Percentiles rank a stretch among this genome's conserved stretches.
These are phyloP conservation scores for Aspergillus avenaceus DNA, from an alignment of 495 filamentous ascomycete species.

Conservation along the genomic window DNA sequence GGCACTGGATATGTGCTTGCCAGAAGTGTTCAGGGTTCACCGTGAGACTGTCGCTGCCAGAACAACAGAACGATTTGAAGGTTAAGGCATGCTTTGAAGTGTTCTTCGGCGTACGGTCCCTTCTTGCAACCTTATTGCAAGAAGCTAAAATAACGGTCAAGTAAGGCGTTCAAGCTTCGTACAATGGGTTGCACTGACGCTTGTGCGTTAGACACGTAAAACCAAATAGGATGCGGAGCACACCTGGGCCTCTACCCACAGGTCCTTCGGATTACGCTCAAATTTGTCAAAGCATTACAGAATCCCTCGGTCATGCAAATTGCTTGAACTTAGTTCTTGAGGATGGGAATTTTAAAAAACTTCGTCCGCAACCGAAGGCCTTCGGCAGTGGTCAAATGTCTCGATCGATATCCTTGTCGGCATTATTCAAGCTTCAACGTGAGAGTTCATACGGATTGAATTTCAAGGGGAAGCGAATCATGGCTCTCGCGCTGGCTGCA, in stretches of 20 bases:
- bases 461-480: conserved; percentile 26
- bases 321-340: conserved; percentile 23
- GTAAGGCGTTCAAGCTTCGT: conserved; percentile 17
- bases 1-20: conserved; percentile 26
- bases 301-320: conserved; percentile 23
- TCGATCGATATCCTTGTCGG: conserved; percentile 22
- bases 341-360: conserved; percentile 21
- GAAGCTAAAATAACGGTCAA: conserved; percentile 28
- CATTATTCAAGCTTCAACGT: conserved; percentile 22
- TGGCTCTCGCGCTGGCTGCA: conserved; percentile 25
- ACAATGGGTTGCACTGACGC: conserved; percentile 13
- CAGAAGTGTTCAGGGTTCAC: conserved; percentile 30
- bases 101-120: conserved; percentile 24
- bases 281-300: conserved; percentile 24
- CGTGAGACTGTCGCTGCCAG: conserved; percentile 23
- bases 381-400: conserved; percentile 20
- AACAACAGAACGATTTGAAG: conserved; percentile 11
- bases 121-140: conserved; percentile 20
- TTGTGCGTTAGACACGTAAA: conserved; percentile 16
- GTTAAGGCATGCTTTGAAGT: conserved; percentile 19
- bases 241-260: conserved; percentile 12
- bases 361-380: conserved; percentile 27
- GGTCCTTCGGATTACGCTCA: conserved; percentile 16
- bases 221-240: conserved; percentile 7
- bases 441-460: conserved; percentile 18